Evolutionary conservation across 2,329 filamentous ascomycete genomes (phyloP), one percentile per base, ranked within the genome.

Genomic region (Dothidotthia symphoricarpi): DNA sequence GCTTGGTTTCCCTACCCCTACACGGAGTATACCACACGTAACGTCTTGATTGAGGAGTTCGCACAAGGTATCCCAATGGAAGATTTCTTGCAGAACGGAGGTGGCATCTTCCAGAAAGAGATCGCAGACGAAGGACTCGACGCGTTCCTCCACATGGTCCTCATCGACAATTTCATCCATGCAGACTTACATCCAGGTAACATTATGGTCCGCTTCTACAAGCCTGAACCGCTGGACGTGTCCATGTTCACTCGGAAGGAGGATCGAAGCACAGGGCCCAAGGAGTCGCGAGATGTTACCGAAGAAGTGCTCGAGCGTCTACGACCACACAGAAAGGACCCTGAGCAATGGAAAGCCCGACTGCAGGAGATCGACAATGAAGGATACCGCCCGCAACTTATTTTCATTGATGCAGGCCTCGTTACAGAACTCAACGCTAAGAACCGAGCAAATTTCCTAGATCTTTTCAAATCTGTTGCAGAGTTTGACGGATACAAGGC

Each of bases 181-280:
- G 91, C 93, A 4, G 93, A 98, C 63, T 72, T 98, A 19, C 93
- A 98, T 63, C 93, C 93, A 0, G 93, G 93, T 16, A 98, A 98
- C 65, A 97, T 98, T 69, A 97, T 98, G 90, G 91, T 98, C 31
- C 88, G 94, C 47, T 98, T 98, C 72, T 96, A 97, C 69, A 83
- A 91, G 57, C 82, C 90, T 0, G 81, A 82, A 11, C 77, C 83
- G 45, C 78, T 91, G 0, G 80, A 85, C 32, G 71, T 94, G 1
- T 73, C 75, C 15, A 69, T 83, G 4, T 66, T 74, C 38, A 69
- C 65, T 3, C 66, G 53, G 8, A 59, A 60, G 41, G 57, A 63
- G 34, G 49, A 63, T 25, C 56, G 59, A 24, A 61, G 43, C 4
- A 64, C 61, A 13, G 59, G 61, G 2, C 61, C 63, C 6, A 60